These are phyloP conservation scores for Trifolium fragiferum DNA, from an alignment of 306 rosid genomes.

Conservation along the genomic window DNA sequence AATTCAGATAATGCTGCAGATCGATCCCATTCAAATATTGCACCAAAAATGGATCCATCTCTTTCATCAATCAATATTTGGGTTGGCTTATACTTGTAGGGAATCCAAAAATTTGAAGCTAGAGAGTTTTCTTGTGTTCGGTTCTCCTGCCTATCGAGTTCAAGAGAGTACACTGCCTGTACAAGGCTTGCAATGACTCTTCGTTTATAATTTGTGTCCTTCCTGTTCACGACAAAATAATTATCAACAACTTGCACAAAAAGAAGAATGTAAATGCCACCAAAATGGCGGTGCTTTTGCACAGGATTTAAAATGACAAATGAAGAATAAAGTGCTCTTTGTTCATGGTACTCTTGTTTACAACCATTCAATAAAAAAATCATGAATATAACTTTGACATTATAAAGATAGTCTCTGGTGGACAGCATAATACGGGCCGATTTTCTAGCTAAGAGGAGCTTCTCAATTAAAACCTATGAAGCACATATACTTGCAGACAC, in stretches of 20 bases:
- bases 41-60: slow-evolving; percentile 92
- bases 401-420: background rate
- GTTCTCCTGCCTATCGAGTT: slow-evolving; percentile 86
- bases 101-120: slow-evolving; percentile 84
- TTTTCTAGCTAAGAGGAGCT: background rate
- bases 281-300: slow-evolving; percentile 5
- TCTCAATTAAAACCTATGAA: background rate
- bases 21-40: slow-evolving; percentile 85
- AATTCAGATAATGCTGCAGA: slow-evolving; percentile 68
- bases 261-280: slow-evolving; percentile 15
- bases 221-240: slow-evolving; percentile 53
- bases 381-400: slow-evolving; percentile 3
- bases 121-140: slow-evolving; percentile 59
- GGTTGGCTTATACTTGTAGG: slow-evolving; percentile 77
- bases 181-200: slow-evolving; percentile 81
- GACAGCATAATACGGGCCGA: background rate
- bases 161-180: slow-evolving; percentile 79
- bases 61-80: slow-evolving; percentile 71
- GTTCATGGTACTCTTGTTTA: slow-evolving; percentile 1
- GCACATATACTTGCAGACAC: background rate
- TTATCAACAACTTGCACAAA: background rate
- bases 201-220: slow-evolving; percentile 66
- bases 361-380: slow-evolving; percentile 14
- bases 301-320: slow-evolving; percentile 16
- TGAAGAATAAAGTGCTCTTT: slow-evolving; percentile 30